These are phyloP conservation scores for Macrolepiota albuminosa DNA, from an alignment of 768 basidiomycete genomes.

Conservation along the genomic window DNA sequence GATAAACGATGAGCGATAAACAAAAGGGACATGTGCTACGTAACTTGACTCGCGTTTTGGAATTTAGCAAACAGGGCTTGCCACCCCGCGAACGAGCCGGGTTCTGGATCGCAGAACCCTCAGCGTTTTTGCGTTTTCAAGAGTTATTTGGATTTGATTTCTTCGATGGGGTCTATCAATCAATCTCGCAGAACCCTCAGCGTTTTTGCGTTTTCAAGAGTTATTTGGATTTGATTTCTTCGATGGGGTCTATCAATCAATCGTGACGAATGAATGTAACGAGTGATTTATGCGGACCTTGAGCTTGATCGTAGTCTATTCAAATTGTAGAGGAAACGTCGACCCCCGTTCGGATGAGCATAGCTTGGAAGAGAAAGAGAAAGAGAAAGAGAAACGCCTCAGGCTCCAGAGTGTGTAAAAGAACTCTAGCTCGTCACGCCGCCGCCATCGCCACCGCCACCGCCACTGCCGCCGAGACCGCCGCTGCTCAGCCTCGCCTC, in stretches of 20 bases:
- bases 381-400: neutral
- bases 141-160: too few relatives aligned
- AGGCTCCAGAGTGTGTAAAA: neutral
- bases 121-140: too few relatives aligned
- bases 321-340: neutral
- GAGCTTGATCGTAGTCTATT: neutral
- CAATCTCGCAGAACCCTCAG: neutral
- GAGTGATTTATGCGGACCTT: neutral
- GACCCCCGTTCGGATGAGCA: neutral
- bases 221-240: too few relatives aligned
- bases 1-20: too few relatives aligned
- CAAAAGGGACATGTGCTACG: conserved; percentile 31
- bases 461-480: neutral
- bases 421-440: conserved; percentile 3
- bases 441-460: too few relatives aligned
- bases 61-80: conserved; percentile 31
- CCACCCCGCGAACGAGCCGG: conserved; percentile 32
- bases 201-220: too few relatives aligned
- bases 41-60: conserved; percentile 23
- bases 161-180: too few relatives aligned
- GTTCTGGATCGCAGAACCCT: conserved; percentile 31
- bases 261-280: neutral
- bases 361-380: too few relatives aligned
- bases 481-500: conserved; percentile 1
- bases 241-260: too few relatives aligned